These are phyloP conservation scores for Cladosporium phlei DNA, from an alignment of 2,329 filamentous ascomycete species.

Conservation along the genomic window DNA sequence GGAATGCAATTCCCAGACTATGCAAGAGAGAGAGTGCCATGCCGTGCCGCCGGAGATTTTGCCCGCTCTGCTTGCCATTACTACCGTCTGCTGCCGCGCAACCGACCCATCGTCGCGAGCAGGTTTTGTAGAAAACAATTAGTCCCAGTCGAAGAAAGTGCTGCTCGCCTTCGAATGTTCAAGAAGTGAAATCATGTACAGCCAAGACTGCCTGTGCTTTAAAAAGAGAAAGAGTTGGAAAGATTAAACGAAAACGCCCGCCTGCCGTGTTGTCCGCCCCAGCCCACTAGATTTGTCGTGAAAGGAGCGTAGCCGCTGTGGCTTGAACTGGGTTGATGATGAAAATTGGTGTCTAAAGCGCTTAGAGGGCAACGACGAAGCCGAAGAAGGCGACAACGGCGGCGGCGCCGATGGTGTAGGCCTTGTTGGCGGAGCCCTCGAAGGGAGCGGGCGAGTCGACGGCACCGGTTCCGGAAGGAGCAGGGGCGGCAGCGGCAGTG, in stretches of 20 bases:
- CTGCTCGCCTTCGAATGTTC: not conserved
- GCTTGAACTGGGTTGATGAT: not conserved
- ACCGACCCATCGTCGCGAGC: not conserved
- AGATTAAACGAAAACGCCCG: not conserved
- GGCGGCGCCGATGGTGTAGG: constrained; percentile 2
- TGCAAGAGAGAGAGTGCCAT: constrained; percentile 1
- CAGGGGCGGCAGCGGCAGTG: constrained; percentile 5
- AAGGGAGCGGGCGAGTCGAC: constrained; percentile 7
- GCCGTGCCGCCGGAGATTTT: not conserved
- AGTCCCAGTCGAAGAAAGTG: not conserved
- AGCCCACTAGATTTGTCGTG: not conserved
- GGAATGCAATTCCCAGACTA: constrained; percentile 2
- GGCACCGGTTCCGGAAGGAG: constrained; percentile 11
- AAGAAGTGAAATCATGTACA: constrained; percentile 6
- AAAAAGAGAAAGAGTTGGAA: constrained; percentile 1
- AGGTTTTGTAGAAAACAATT: not conserved
- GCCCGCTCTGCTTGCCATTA: not conserved
- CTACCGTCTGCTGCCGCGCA: constrained; percentile 1
- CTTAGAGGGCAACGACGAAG: constrained; percentile 10
- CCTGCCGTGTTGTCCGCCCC: too few species aligned
- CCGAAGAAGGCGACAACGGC: constrained; percentile 26
- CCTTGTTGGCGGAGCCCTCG: constrained; percentile 11
- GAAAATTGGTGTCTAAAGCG: not conserved
- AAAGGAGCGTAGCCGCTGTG: not conserved
- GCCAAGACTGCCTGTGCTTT: constrained; percentile 4